Conservation (phyloP, 257 asterid species). For the Cruciata laevipes region DNA sequence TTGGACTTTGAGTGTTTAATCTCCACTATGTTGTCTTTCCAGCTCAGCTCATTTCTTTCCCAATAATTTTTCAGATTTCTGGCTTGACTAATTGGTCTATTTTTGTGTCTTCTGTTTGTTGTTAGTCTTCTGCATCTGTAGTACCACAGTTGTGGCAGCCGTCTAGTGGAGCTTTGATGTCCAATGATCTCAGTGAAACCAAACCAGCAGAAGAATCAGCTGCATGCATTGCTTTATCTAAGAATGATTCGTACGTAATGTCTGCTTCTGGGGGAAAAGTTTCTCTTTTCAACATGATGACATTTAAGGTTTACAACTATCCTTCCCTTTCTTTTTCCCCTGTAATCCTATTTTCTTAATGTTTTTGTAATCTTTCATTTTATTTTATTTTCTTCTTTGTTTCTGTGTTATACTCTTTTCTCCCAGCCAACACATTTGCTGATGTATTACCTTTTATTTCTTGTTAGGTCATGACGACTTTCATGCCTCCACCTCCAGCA, state of each 20-base stretch:
- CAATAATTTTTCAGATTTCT: constrained; percentile 5
- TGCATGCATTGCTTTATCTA: constrained; percentile 87
- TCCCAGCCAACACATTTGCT: background rate
- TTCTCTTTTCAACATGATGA: constrained; percentile 97
- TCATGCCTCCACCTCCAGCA: constrained; percentile 99
- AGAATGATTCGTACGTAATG: constrained; percentile 97
- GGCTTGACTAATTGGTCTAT: constrained; percentile 6
- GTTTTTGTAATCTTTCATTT: background rate
- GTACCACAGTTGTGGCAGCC: constrained; percentile 96
- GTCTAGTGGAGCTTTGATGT: constrained; percentile 68
- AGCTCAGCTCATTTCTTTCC: background rate
- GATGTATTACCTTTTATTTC: constrained; percentile 14
- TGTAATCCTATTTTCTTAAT: background rate
- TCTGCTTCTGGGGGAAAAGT: constrained; percentile 98
- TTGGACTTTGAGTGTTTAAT: constrained; percentile 17
- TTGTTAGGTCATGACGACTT: constrained; percentile 89
- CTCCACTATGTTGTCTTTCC: background rate
- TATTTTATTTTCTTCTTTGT: background rate
- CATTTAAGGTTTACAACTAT: constrained; percentile 60
- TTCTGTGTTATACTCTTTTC: constrained; percentile 3
- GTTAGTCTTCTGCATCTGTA: constrained; percentile 75
- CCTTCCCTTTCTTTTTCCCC: background rate
- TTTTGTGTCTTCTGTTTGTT: constrained; percentile 1
- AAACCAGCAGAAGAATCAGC: constrained; percentile 76
- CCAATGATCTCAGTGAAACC: constrained; percentile 66